Evolutionary conservation across 805 yeast species (phyloP).

Genomic region (Metschnikowia baotianmanensis): DNA sequence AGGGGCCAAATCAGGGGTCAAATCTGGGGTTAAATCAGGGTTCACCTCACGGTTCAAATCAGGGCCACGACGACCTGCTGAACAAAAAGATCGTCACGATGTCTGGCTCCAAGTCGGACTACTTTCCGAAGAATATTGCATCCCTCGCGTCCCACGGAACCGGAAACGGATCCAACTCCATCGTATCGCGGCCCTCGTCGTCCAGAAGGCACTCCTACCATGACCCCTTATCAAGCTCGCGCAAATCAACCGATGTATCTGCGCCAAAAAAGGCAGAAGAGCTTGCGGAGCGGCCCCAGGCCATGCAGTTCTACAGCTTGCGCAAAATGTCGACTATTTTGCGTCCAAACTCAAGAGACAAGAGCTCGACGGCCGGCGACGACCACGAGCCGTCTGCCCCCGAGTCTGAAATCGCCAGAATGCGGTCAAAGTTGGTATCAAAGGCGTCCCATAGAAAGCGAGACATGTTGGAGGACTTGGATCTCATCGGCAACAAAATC

Average conservation of each 20-base stretch:
- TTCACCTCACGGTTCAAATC: too few species aligned
- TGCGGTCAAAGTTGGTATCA: constrained; percentile 49
- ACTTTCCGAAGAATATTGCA: background rate
- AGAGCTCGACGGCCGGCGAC: background rate
- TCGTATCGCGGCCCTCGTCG: background rate
- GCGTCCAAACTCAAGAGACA: constrained; percentile 4
- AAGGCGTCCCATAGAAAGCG: constrained; percentile 41
- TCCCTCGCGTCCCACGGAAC: too few species aligned
- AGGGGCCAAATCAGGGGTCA: too few species aligned
- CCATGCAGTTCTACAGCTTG: constrained; percentile 11
- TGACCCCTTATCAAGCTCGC: background rate
- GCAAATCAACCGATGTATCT: constrained; percentile 4
- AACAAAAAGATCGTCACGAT: background rate
- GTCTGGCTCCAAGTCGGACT: background rate
- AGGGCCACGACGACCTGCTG: too few species aligned
- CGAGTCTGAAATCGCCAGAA: constrained; percentile 47
- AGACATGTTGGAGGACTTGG: constrained; percentile 48
- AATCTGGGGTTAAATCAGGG: too few species aligned
- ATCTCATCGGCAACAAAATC: constrained; percentile 74
- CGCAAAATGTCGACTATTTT: constrained; percentile 12
- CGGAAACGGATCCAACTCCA: background rate
- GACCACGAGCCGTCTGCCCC: constrained; percentile 10
- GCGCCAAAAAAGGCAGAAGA: constrained; percentile 3
- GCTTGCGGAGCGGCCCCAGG: constrained; percentile 8
- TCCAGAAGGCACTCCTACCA: constrained; percentile 12